A percentile compares a stretch with the other conserved stretches of the same genome.
phyloP scores from a whole-genome alignment of 1,139 yeast genomes.

The Lodderomyces pseudojiufengensis region DNA sequence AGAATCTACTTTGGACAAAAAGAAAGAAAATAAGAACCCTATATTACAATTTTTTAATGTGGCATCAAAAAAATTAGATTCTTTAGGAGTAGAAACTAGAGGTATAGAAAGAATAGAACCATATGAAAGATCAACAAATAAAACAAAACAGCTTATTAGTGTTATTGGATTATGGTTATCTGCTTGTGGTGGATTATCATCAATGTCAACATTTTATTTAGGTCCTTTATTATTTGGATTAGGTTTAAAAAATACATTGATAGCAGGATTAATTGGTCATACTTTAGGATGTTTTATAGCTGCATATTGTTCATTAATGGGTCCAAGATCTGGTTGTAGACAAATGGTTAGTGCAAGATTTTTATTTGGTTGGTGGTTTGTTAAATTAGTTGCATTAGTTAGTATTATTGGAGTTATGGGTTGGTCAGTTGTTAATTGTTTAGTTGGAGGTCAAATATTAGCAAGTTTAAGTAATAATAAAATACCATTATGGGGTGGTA shows the following conservation, averaged over 20 bases:
- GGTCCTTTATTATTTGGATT: conserved; percentile 70
- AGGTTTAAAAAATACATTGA: conserved; percentile 59
- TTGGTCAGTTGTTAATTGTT: conserved; percentile 82
- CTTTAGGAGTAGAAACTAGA: conserved; percentile 64
- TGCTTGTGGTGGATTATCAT: conserved; percentile 80
- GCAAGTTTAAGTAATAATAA: conserved; percentile 58
- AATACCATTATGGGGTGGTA: conserved; percentile 70
- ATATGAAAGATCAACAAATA: conserved; percentile 57
- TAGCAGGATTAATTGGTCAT: conserved; percentile 60
- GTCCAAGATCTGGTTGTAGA: conserved; percentile 82
- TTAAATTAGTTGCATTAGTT: conserved; percentile 65
- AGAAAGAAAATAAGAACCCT: neutral
- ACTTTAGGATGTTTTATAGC: conserved; percentile 70
- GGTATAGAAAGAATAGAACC: conserved; percentile 80
- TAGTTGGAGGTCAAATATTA: conserved; percentile 81
- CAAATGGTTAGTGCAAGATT: conserved; percentile 82
- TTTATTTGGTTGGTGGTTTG: conserved; percentile 81
- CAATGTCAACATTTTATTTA: conserved; percentile 75
- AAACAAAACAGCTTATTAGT: conserved; percentile 47
- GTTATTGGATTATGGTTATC: conserved; percentile 79
- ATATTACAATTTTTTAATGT: conserved; percentile 10
- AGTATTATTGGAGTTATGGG: conserved; percentile 77
- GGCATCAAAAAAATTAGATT: conserved; percentile 29
- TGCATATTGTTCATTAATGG: conserved; percentile 79
- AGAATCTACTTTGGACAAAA: neutral